phyloP scores from a whole-genome alignment of 2,329 filamentous ascomycete species.

The Hypoxylon sp. region DNA sequence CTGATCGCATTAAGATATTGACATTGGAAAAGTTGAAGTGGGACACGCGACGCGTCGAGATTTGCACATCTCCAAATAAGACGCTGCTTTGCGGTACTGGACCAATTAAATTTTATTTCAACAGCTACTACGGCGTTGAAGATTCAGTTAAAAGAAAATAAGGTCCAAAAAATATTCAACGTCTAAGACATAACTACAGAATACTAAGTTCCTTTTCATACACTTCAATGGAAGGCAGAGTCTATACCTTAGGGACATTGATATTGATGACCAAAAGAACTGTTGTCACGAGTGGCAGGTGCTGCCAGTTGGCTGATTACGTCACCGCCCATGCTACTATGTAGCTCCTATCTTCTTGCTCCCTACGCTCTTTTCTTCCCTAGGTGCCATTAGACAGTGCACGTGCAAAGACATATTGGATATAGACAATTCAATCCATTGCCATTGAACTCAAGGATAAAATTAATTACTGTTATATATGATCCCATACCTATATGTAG shows the following conservation, averaged over 20 bases:
- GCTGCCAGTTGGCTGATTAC: slow-evolving; percentile 21
- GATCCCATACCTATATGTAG: neutral
- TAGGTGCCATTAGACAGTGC: neutral
- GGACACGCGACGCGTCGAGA: slow-evolving; percentile 44
- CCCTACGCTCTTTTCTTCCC: neutral
- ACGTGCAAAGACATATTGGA: neutral
- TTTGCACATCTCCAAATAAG: slow-evolving; percentile 25
- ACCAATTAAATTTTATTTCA: slow-evolving; percentile 5
- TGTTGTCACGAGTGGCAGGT: neutral
- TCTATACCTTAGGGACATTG: neutral
- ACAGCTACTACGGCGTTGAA: neutral
- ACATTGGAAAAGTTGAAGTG: slow-evolving; percentile 20
- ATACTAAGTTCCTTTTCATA: neutral
- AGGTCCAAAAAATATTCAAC: neutral
- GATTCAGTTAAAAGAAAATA: neutral
- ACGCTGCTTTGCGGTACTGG: neutral
- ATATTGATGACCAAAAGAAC: neutral
- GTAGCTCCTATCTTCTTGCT: neutral
- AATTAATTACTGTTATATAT: neutral
- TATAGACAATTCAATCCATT: neutral
- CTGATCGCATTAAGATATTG: slow-evolving; percentile 8
- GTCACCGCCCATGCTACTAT: slow-evolving; percentile 16
- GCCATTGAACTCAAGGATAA: neutral
- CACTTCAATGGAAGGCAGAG: neutral
- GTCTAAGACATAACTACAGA: neutral